Evolutionary conservation across 331 rosid genomes (phyloP), one percentile per base, ranked within the genome.

Genomic region (Malus hybrid): DNA sequence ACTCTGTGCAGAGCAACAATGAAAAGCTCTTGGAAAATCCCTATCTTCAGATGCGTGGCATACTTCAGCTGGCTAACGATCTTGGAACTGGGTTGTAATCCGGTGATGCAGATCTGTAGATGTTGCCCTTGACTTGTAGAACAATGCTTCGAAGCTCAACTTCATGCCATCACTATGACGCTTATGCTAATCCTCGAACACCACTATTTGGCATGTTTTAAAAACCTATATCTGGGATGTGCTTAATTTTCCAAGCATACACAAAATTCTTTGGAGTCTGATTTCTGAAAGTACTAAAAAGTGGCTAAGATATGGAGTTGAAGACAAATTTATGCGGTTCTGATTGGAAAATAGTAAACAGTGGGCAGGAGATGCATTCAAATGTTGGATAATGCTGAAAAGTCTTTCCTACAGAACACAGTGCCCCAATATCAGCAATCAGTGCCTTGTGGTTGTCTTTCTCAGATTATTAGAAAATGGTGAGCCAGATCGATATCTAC

Each of bases 41-140:
- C 42, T 95, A 95, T 89, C 99, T 95, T 81, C 99, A 95, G 80
- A 95, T 92, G 99, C 90, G 99, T 65, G 99, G 99, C 82, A 95
- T 95, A 83, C 85, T 95, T 84, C 97, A 95, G 84, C 87, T 95
- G 84, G 97, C 97, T 60, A 92, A 84, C 68, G 99, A 95, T 85
- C 85, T 92, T 70, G 99, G 97, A 70, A 74, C 82, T 80, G 96
- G 80, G 80, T 84, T 95, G 77, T 95, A 86, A 82, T 82, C 81
- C 75, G 79, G 62, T 73, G 76, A 64, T 81, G 74, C 83, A 70
- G 52, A 62, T 73, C 75, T 74, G 72, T 81, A 62, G 77, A 82
- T 81, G 78, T 88, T 76, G 39, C 57, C 81, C 60, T 82, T 78
- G 70, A 32, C 70, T 76, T 71, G 84, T 71, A 71, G 65, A 88